phyloP scores from a whole-genome alignment of 2,329 filamentous ascomycete genomes.

The Pseudogymnoascus sp. region DNA sequence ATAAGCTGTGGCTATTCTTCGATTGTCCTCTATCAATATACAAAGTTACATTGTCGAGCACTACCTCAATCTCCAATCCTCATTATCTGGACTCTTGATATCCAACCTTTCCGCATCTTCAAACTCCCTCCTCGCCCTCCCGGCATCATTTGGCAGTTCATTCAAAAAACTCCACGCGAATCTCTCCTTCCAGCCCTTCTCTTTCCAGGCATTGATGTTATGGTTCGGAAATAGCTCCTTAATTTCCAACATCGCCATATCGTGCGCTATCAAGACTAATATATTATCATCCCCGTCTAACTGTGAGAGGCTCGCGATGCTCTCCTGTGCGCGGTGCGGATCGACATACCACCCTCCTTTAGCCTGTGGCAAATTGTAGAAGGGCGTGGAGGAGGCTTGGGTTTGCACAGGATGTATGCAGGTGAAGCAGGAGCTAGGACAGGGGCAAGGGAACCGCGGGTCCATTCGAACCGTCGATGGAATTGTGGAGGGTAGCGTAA shows the following conservation, averaged over 20 bases:
- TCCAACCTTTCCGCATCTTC: background rate
- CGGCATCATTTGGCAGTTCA: background rate
- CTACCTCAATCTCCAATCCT: background rate
- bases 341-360: conserved; percentile 8
- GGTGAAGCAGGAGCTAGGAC: background rate
- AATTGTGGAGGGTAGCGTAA: conserved; percentile 29
- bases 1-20: background rate
- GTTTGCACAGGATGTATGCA: conserved; percentile 27
- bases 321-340: conserved; percentile 21
- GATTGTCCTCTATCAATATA: background rate
- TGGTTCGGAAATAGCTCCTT: background rate
- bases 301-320: conserved; percentile 34
- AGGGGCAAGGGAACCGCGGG: background rate
- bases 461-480: conserved; percentile 19
- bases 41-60: background rate
- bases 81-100: background rate
- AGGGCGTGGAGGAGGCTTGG: conserved; percentile 15
- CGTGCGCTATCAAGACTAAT: conserved; percentile 1
- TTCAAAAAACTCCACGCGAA: conserved; percentile 6
- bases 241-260: background rate
- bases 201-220: conserved; percentile 10
- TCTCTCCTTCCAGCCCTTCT: conserved; percentile 9
- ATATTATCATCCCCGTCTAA: background rate
- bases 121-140: background rate
- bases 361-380: conserved; percentile 22